Evolutionary conservation across 2,329 filamentous ascomycete genomes (phyloP).

Genomic region (Paraconiothyrium brasiliense): DNA sequence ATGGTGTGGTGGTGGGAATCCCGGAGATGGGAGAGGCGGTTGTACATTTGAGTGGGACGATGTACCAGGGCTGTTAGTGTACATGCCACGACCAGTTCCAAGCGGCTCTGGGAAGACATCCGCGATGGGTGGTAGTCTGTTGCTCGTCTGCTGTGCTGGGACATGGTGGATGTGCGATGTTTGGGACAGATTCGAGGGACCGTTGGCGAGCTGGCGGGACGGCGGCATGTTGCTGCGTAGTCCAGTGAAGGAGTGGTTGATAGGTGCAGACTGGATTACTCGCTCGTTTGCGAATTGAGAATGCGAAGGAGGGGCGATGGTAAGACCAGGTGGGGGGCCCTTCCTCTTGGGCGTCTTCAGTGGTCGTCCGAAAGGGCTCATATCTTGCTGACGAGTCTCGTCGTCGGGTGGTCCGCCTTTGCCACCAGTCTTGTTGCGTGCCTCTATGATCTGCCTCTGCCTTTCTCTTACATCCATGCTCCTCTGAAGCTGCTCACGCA

Average conservation of each 20-base stretch:
- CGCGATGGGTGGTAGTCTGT: conserved; percentile 90
- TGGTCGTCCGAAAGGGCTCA: conserved; percentile 54
- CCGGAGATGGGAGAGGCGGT: conserved; percentile 79
- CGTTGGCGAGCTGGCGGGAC: conserved; percentile 80
- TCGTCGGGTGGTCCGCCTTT: conserved; percentile 58
- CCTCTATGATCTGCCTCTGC: conserved; percentile 93
- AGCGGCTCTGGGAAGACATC: conserved; percentile 92
- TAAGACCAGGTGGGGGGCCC: conserved; percentile 84
- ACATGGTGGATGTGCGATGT: conserved; percentile 92
- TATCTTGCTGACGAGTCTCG: conserved; percentile 47
- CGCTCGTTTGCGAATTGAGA: conserved; percentile 92
- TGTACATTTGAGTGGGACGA: conserved; percentile 71
- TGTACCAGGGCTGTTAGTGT: conserved; percentile 70
- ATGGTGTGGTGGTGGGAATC: conserved; percentile 68
- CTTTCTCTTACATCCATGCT: conserved; percentile 94
- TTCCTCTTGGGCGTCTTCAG: conserved; percentile 78
- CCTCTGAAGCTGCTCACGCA: conserved; percentile 94
- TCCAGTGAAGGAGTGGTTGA: conserved; percentile 95
- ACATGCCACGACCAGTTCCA: conserved; percentile 57
- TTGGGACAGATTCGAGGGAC: conserved; percentile 81
- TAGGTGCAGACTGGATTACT: conserved; percentile 94
- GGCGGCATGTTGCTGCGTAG: conserved; percentile 71
- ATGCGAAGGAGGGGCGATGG: conserved; percentile 93
- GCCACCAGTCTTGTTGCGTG: conserved; percentile 77
- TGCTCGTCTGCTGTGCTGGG: conserved; percentile 86